These are phyloP conservation scores for Golubevia sp. DNA, from an alignment of 1,284 basidiomycete species.

Conservation along the genomic window DNA sequence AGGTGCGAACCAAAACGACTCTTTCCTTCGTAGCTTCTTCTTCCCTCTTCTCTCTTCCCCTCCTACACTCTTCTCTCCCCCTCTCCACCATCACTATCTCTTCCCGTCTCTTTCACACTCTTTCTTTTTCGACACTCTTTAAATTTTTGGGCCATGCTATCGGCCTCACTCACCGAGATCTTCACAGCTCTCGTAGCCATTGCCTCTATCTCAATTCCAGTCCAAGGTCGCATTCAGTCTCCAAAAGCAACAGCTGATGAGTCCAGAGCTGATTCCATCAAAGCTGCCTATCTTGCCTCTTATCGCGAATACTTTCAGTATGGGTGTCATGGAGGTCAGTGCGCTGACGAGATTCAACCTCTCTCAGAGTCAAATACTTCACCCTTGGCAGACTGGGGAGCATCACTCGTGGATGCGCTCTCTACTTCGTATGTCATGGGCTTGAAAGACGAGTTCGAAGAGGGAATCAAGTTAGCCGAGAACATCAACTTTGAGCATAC, in stretches of 20 bases:
- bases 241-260: conserved; percentile 6
- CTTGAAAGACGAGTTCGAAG: conserved; percentile 26
- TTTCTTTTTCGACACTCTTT: too few species aligned
- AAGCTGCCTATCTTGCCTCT: conserved; percentile 20
- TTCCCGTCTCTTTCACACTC: too few species aligned
- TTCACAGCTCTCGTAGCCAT: too few species aligned
- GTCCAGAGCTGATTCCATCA: conserved; percentile 26
- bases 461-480: conserved; percentile 19
- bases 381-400: conserved; percentile 42
- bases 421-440: conserved; percentile 46
- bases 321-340: conserved; percentile 14
- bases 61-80: too few species aligned
- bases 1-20: too few species aligned
- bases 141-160: too few species aligned
- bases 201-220: neutral
- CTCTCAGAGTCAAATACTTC: conserved; percentile 13
- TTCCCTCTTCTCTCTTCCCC: too few species aligned
- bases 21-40: too few species aligned
- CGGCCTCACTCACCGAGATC: too few species aligned
- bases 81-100: too few species aligned
- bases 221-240: conserved; percentile 4
- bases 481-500: conserved; percentile 38
- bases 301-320: conserved; percentile 39
- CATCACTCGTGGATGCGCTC: conserved; percentile 42
- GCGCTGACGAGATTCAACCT: conserved; percentile 28